Conservation (phyloP, 495 filamentous ascomycete genomes). For the Bathelium albidoporum region DNA sequence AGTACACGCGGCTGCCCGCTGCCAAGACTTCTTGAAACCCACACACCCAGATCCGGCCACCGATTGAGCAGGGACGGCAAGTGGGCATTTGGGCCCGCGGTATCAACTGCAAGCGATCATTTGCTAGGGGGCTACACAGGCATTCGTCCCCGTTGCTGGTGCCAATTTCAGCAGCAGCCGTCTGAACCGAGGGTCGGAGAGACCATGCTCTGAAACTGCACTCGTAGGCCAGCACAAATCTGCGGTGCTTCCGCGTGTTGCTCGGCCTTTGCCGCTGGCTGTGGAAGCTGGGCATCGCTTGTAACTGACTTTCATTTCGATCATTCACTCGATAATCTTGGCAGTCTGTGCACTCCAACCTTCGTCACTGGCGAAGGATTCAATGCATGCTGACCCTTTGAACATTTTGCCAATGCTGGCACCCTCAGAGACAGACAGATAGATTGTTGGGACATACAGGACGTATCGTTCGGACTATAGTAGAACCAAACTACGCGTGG, state of each 20-base stretch:
- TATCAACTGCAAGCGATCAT: not conserved
- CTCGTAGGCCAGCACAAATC: not conserved
- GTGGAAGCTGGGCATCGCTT: not conserved
- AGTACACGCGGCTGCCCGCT: too few species aligned
- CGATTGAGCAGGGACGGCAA: not conserved
- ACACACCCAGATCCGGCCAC: not conserved
- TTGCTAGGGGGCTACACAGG: not conserved
- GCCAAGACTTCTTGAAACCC: too few species aligned
- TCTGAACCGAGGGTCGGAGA: not conserved
- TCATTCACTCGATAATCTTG: not conserved
- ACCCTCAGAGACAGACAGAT: too few species aligned
- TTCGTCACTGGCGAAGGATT: too few species aligned
- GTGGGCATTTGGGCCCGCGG: not conserved
- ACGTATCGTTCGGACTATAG: too few species aligned
- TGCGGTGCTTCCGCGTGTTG: not conserved
- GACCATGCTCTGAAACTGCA: not conserved
- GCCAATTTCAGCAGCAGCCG: constrained; percentile 5
- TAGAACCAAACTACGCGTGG: too few species aligned
- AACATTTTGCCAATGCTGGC: too few species aligned
- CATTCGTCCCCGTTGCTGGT: constrained; percentile 11
- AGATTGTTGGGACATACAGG: too few species aligned
- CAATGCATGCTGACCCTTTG: too few species aligned
- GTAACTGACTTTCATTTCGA: not conserved
- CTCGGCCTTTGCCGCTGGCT: too few species aligned
- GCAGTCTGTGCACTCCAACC: too few species aligned